Evolutionary conservation across 805 yeast genomes (phyloP), one percentile per base, ranked within the genome.

Genomic region (Ogataea minuta): DNA sequence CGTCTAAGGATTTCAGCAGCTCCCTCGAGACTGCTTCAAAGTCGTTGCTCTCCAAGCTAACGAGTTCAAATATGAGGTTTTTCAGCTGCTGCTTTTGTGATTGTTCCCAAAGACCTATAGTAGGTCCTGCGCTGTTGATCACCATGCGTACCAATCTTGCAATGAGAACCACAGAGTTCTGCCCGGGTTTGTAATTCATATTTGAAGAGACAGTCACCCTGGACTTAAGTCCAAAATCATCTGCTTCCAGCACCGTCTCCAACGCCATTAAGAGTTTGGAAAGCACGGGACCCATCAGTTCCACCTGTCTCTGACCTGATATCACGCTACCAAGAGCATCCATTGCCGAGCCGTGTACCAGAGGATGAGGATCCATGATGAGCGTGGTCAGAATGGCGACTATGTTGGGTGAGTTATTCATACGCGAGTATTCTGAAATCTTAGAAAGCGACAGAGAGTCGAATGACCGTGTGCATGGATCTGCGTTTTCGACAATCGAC

Each of bases 361-460:
- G 65, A 0, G 96, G 96, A 56, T 90, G 91, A 0, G 96, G 90
- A 59, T 91, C 98, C 14, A 64, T 64, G 4, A 81, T 59, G 20
- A 91, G 67, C 11, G 84, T 79, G 26, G 72, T 59, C 2, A 80
- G 54, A 4, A 87, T 77, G 24, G 78, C 79, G 41, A 72, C 67
- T 3, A 82, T 72, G 4, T 74, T 55, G 23, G 69, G 67, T 3
- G 72, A 59, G 7, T 79, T 55, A 16, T 46, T 37, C 16, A 56
- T 36, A 24, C 44, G 46, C 7, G 62, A 50, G 39, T 46, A 53
- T 31, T 55, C 49, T 1, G 57, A 52, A 23, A 62, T 49, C 16
- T 50, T 48, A 2, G 63, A 46, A 21, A 84, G 52, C 0, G 78
- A 59, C 25, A 76, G 52, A 2, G 77, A 67, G 43, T 72, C 67